phyloP scores from a whole-genome alignment of 768 basidiomycete genomes.

The Lactarius indigo region DNA sequence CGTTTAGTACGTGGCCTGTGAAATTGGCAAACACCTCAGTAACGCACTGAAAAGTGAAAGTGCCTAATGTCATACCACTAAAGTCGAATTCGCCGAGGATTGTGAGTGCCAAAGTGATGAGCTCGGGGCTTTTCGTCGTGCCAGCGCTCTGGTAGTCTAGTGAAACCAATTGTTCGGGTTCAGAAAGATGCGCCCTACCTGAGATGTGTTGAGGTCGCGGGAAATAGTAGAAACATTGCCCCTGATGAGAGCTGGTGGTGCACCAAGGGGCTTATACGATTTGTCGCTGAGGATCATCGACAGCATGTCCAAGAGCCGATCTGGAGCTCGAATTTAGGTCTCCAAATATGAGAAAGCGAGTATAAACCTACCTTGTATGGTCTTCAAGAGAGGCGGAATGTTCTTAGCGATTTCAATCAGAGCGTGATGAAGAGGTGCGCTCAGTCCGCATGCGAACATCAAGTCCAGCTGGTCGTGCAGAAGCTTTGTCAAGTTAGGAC shows the following conservation, averaged over 20 bases:
- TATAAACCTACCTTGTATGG: slow-evolving; percentile 76
- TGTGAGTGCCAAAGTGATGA: slow-evolving; percentile 76
- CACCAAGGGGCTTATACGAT: slow-evolving; percentile 83
- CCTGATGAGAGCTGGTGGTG: slow-evolving; percentile 60
- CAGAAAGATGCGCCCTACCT: slow-evolving; percentile 35
- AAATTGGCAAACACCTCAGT: slow-evolving; percentile 8
- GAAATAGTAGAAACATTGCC: slow-evolving; percentile 47
- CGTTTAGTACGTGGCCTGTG: slow-evolving; percentile 87
- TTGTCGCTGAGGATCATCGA: slow-evolving; percentile 80
- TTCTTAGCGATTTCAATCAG: slow-evolving; percentile 78
- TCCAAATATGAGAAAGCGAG: not conserved
- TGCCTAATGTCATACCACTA: slow-evolving; percentile 52
- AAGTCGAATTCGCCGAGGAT: slow-evolving; percentile 94
- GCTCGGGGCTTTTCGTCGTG: slow-evolving; percentile 58
- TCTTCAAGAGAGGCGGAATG: slow-evolving; percentile 87
- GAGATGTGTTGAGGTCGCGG: slow-evolving; percentile 50
- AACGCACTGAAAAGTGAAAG: not conserved
- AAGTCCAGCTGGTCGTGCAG: slow-evolving; percentile 95
- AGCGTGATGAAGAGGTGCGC: slow-evolving; percentile 82
- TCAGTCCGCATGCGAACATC: slow-evolving; percentile 93
- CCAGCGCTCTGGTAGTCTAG: slow-evolving; percentile 5
- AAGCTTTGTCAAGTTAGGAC: slow-evolving; percentile 91
- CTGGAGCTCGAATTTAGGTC: slow-evolving; percentile 38
- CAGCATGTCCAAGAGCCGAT: slow-evolving; percentile 83
- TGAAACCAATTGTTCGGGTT: not conserved